Base-by-base conservation (phyloP, 2,329 filamentous ascomycete species). In the Pseudogymnoascus sp. region DNA sequence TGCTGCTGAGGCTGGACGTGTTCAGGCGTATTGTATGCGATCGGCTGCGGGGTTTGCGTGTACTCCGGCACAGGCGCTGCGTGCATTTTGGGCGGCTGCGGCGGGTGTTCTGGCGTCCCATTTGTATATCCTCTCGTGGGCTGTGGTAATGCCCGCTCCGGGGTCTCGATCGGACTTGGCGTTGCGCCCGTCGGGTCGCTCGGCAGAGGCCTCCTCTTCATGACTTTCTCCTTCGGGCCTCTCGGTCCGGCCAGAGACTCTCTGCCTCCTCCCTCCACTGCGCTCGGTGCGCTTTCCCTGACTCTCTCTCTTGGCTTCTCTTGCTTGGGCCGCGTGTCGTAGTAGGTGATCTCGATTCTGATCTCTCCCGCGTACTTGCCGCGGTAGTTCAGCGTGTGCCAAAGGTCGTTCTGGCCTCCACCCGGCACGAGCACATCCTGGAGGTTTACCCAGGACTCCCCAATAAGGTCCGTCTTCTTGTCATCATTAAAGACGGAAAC, bases 401-500 rank as follows among this genome's bases (percentile, higher is more conserved):
- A 99, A 63, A 91, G 80, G 75, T 99, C 95, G 72, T 84, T 92
- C 77, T 97, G 91, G n/a, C 95, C 93, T 59, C 95, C 95, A 59
- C 95, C 93, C 1, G 87, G 81, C 19, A 93, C 82, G 66, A 99
- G 84, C 70, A 99, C 89, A 69, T 86, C 83, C 68, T 87, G 86
- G 65, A 99, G 81, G 72, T 90, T 89, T 64, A 97, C 85, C 88
- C 91, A 97, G 6, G 90, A 87, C 76, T 99, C 95, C 68, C 95
- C 95, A 70, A 99, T 97, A 67, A 99, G 77, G 69, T 99, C 95
- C 0, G 93, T 97, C 79, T 89, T 96, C 79, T 97, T 97, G 77
- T 99, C 95, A 72, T 99, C 95, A 73, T 96, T 97, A 79, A 99
- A 99, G 5, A 97, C 85, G 2, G 93, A 97, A 15, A 97, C 83